phyloP scores from a whole-genome alignment of 1,284 basidiomycete genomes.

The Somion occarium region DNA sequence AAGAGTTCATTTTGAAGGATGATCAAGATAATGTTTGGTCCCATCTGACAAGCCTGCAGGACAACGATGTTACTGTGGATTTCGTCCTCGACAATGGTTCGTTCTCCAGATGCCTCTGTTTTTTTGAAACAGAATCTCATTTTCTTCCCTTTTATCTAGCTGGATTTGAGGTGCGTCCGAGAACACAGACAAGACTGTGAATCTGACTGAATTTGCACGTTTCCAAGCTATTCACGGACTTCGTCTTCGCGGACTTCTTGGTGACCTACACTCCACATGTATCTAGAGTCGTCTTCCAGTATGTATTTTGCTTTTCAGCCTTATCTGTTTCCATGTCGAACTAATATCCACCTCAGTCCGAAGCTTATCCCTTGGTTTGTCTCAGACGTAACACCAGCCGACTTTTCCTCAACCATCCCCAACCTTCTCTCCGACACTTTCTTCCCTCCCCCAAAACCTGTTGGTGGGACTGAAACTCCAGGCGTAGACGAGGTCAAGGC shows the following conservation, averaged over 20 bases:
- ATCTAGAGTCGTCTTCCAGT: slow-evolving; percentile 86
- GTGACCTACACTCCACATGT: slow-evolving; percentile 84
- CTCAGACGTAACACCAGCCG: slow-evolving; percentile 81
- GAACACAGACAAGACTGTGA: not conserved
- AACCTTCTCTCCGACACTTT: slow-evolving; percentile 58
- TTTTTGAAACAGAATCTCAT: not conserved
- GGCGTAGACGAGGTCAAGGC: slow-evolving; percentile 5
- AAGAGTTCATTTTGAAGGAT: slow-evolving; percentile 80
- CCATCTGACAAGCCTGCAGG: slow-evolving; percentile 51
- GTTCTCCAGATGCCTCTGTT: slow-evolving; percentile 17
- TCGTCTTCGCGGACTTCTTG: slow-evolving; percentile 93
- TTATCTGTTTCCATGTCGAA: too few relatives aligned
- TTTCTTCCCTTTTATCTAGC: slow-evolving; percentile 42
- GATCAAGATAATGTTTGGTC: slow-evolving; percentile 80
- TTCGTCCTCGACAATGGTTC: slow-evolving; percentile 90
- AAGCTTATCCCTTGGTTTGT: slow-evolving; percentile 94
- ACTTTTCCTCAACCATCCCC: slow-evolving; percentile 56
- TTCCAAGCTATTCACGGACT: slow-evolving; percentile 88
- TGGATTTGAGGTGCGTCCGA: slow-evolving; percentile 73
- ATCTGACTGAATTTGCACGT: not conserved
- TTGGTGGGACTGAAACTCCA: not conserved
- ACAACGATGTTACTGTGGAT: slow-evolving; percentile 72
- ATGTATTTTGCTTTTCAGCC: slow-evolving; percentile 30
- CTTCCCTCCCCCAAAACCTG: slow-evolving; percentile 35
- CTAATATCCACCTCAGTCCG: slow-evolving; percentile 66